Conservation (phyloP, 257 asterid genomes). For the Nicotiana sylvestris region DNA sequence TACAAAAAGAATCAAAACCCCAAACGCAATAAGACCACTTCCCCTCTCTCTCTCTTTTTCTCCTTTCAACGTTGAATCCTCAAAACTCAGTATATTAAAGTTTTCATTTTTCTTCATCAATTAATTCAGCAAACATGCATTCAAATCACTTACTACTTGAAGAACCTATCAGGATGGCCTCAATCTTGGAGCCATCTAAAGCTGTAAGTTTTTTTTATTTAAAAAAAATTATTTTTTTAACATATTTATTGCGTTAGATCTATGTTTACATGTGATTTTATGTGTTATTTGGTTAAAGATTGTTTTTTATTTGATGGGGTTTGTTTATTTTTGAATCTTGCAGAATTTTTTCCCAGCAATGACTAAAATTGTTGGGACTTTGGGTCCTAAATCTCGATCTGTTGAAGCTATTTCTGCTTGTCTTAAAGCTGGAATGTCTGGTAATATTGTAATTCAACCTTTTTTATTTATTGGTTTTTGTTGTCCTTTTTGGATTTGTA, state of each 20-base stretch:
- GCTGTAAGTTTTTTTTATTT: conserved; percentile 32
- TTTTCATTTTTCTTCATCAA: neutral
- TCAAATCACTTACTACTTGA: conserved; percentile 76
- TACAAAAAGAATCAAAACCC: conserved; percentile 5
- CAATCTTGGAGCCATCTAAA: conserved; percentile 90
- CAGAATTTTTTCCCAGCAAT: conserved; percentile 81
- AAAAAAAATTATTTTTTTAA: neutral
- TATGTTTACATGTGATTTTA: neutral
- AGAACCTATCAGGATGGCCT: conserved; percentile 92
- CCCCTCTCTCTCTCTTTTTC: neutral
- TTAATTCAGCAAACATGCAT: conserved; percentile 42
- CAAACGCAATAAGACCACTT: neutral
- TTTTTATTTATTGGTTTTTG: neutral
- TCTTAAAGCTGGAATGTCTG: conserved; percentile 91
- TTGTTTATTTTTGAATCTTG: conserved; percentile 13
- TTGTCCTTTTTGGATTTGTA: neutral
- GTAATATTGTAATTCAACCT: conserved; percentile 28
- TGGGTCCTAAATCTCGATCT: conserved; percentile 75
- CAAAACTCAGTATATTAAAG: neutral
- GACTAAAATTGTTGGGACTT: conserved; percentile 92
- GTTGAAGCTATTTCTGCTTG: conserved; percentile 75
- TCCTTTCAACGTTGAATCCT: no score
- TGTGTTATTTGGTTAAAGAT: neutral
- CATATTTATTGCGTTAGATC: neutral
- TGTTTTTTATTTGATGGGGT: conserved; percentile 4